Base-by-base conservation (phyloP, 495 filamentous ascomycete genomes). In the Daldinia concentrica region DNA sequence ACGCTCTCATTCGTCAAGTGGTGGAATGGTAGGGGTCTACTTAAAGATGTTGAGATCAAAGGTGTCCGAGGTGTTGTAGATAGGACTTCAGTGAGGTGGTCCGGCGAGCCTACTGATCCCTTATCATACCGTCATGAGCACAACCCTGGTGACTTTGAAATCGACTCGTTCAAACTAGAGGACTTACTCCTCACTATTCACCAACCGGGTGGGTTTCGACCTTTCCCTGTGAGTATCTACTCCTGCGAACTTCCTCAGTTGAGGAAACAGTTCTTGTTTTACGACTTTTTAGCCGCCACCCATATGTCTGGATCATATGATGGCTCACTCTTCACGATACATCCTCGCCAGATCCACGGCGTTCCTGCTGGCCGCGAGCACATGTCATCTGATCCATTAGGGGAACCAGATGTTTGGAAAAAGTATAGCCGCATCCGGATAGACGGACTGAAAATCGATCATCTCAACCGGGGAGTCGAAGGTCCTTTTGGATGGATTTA, bases 401-500 rank as follows among this genome's bases (percentile, higher is more conserved):
- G 85, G 0, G 78, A 82, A 6, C 85, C 88, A 32, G 82, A 84
- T 8, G 85, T 86, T 0, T 99, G 93, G 94, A 97, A 98, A 82
- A 98, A 97, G 76, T 92, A 95, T 62, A 95, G 89, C 74, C 86
- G 95, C 56, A 86, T 97, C 30, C 88, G 95, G 15, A 95, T 99
- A 68, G 95, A 98, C 75, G 93, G 92, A 8, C 85, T 99, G 5
- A 96, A 91, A 74, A 97, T 99, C 61, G 95, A 98, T 75, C 95
- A 99, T 78, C 84, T 99, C 3, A 99, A 99, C 75, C 90, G 93
- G 36, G 95, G 95, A 32, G 91, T 97, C 5, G 89, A 95, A 68
- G 96, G 95, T 0, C 95, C 94, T 0, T 98, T 99, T 77, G 94
- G 93, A 0, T 99, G 95, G 95, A 99, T 99, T 41, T 90, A 95